Percentiles rank a stretch among this genome's conserved stretches.
These are phyloP conservation scores for Leccinum imitatum DNA, from an alignment of 768 basidiomycete species.

Conservation along the genomic window DNA sequence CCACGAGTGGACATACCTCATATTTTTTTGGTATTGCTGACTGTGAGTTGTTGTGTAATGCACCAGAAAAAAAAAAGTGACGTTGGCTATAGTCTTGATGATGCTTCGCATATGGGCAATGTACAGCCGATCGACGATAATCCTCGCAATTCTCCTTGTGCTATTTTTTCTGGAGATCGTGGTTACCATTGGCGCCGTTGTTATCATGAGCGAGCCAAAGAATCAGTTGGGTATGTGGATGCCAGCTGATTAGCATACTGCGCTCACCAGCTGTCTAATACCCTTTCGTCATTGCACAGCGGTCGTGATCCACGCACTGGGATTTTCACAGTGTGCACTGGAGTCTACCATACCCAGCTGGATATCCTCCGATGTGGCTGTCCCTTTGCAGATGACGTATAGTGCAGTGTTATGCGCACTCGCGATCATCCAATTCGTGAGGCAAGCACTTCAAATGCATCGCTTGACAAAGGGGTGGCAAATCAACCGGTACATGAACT, in stretches of 20 bases:
- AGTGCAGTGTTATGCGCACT: not conserved
- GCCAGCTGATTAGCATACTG: too few species aligned
- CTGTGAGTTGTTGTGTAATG: not conserved
- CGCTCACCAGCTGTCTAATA: not conserved
- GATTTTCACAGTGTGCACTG: not conserved
- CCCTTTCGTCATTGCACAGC: not conserved
- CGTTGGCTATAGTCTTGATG: not conserved
- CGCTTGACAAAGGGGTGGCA: not conserved
- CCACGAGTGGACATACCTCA: not conserved
- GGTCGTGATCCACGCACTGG: not conserved
- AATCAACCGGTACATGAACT: not conserved
- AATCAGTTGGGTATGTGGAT: not conserved
- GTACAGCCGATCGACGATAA: not conserved
- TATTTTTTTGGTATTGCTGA: not conserved
- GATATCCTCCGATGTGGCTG: not conserved
- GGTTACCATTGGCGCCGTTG: not conserved
- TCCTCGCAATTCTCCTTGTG: not conserved
- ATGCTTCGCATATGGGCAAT: conserved; percentile 1
- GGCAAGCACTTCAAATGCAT: not conserved
- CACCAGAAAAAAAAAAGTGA: not conserved
- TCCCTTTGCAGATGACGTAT: not conserved
- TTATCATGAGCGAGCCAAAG: not conserved
- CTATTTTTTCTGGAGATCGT: not conserved
- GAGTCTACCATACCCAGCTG: not conserved
- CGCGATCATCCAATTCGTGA: not conserved